Evolutionary conservation across 2,329 filamentous ascomycete species (phyloP).

Genomic region (Lachnellula subtilissima): DNA sequence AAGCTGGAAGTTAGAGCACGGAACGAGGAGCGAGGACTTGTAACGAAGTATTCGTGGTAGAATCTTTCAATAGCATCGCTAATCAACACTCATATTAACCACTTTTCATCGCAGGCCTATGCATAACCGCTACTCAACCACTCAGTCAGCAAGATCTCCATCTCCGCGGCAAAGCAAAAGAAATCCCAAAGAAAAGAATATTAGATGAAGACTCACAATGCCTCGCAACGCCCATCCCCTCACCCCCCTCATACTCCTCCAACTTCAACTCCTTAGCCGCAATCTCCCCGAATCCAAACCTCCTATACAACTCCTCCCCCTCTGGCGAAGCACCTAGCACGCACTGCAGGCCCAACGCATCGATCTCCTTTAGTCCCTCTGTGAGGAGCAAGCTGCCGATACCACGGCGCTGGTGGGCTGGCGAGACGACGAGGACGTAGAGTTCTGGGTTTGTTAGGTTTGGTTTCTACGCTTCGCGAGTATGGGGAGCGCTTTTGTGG

Average conservation of each 20-base stretch:
- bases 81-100: background rate
- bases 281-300: conserved; percentile 22
- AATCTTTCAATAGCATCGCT: too few species aligned
- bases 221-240: conserved; percentile 14
- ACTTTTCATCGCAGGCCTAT: background rate
- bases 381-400: conserved; percentile 22
- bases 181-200: background rate
- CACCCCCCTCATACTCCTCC: conserved; percentile 26
- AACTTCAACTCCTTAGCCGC: conserved; percentile 19
- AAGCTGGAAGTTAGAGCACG: background rate
- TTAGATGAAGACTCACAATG: conserved; percentile 3
- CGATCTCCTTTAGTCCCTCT: conserved; percentile 17
- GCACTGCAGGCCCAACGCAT: conserved; percentile 19
- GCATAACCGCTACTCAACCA: conserved; percentile 3
- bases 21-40: background rate
- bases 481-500: too few species aligned
- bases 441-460: conserved; percentile 16
- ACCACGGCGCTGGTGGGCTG: conserved; percentile 20
- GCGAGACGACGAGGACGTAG: conserved; percentile 17
- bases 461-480: too few species aligned
- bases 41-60: too few species aligned
- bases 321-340: conserved; percentile 24
- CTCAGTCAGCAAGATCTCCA: too few species aligned
- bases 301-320: conserved; percentile 24
- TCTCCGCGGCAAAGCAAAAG: background rate